phyloP scores from a whole-genome alignment of 1,284 basidiomycete species.

The Cystobasidium slooffiae region DNA sequence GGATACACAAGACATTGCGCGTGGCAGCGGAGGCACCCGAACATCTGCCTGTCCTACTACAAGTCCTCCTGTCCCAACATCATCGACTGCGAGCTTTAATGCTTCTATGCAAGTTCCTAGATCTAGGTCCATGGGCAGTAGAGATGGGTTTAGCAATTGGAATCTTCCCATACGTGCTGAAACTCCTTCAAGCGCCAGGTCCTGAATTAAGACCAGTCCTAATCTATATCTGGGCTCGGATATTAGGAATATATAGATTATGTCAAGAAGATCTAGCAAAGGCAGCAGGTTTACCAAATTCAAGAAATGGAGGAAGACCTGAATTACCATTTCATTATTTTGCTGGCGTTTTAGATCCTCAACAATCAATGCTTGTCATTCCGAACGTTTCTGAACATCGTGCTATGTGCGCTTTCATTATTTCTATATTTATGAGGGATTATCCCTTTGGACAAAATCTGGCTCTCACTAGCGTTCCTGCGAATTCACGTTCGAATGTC shows the following conservation, averaged over 20 bases:
- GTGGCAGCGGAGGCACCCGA: slow-evolving; percentile 74
- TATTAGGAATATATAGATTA: slow-evolving; percentile 89
- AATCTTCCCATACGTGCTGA: slow-evolving; percentile 98
- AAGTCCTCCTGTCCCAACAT: slow-evolving; percentile 93
- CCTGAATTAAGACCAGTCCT: slow-evolving; percentile 95
- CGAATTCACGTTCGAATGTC: slow-evolving; percentile 67
- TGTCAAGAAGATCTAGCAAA: slow-evolving; percentile 90
- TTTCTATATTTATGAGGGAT: slow-evolving; percentile 88
- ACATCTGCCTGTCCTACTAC: slow-evolving; percentile 94
- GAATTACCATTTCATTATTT: slow-evolving; percentile 77
- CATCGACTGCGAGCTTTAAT: slow-evolving; percentile 94
- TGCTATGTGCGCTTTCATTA: slow-evolving; percentile 98
- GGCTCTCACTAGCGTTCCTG: slow-evolving; percentile 62
- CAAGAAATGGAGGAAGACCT: slow-evolving; percentile 43
- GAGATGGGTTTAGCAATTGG: slow-evolving; percentile 96
- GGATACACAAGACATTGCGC: slow-evolving; percentile 34
- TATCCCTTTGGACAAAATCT: slow-evolving; percentile 84
- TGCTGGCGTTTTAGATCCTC: slow-evolving; percentile 65
- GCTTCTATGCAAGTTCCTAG: slow-evolving; percentile 95
- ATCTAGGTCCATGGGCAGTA: slow-evolving; percentile 97
- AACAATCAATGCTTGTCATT: slow-evolving; percentile 65
- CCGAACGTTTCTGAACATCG: slow-evolving; percentile 95
- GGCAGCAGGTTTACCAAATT: slow-evolving; percentile 61
- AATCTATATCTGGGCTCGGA: slow-evolving; percentile 98
- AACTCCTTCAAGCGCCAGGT: slow-evolving; percentile 90